Evolutionary conservation across 2,329 filamentous ascomycete species (phyloP).

Genomic region (Endocalyx cinctus): DNA sequence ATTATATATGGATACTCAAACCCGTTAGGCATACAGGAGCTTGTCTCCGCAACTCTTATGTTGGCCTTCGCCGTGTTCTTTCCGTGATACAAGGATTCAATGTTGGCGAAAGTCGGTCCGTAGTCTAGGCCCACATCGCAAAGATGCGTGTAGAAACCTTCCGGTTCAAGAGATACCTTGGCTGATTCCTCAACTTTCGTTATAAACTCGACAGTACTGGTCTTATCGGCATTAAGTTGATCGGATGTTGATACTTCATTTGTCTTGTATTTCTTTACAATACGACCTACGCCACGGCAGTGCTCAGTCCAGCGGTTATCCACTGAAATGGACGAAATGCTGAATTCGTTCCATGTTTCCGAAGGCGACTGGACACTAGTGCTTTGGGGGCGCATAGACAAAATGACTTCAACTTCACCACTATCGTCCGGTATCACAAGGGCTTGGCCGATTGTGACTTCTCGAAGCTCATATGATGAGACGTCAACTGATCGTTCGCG

Average conservation of each 20-base stretch:
- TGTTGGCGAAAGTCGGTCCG: not conserved
- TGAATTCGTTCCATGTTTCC: constrained; percentile 22
- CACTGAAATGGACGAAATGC: constrained; percentile 7
- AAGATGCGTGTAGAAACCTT: too few relatives aligned
- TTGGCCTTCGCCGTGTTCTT: not conserved
- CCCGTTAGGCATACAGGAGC: constrained; percentile 7
- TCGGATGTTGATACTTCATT: too few relatives aligned
- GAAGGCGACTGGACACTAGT: constrained; percentile 3
- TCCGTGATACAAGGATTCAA: not conserved
- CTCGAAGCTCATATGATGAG: too few relatives aligned
- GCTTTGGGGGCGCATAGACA: constrained; percentile 6
- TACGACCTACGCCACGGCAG: constrained; percentile 14
- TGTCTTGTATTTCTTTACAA: too few relatives aligned
- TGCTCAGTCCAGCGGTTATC: constrained; percentile 10
- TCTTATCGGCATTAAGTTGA: too few relatives aligned
- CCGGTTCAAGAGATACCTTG: too few relatives aligned
- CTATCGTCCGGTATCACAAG: constrained; percentile 10
- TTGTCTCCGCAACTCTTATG: not conserved
- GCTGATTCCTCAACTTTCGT: too few relatives aligned
- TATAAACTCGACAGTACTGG: too few relatives aligned
- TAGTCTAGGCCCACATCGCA: too few relatives aligned
- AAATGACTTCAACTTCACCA: constrained; percentile 12
- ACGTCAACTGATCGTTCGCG: too few relatives aligned
- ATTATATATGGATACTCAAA: constrained; percentile 17
- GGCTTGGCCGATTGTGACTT: constrained; percentile 11